Evolutionary conservation across 371 early-diverging fungal genomes (phyloP).

Genomic region (Polyrhizophydium stewartii): DNA sequence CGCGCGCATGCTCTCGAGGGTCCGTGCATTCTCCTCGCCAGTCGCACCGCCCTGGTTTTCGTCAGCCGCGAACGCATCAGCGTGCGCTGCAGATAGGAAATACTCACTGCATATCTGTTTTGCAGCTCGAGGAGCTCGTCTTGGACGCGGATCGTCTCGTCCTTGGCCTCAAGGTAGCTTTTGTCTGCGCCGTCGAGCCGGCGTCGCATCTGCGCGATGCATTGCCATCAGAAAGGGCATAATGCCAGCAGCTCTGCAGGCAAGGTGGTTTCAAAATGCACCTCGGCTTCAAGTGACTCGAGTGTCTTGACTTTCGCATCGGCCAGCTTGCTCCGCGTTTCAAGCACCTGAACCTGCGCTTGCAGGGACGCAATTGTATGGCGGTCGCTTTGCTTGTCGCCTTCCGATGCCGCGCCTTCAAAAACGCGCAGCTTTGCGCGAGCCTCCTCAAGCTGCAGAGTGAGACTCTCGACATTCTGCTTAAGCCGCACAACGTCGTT

Average conservation of each 20-base stretch:
- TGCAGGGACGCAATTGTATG: conserved; percentile 16
- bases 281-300: conserved; percentile 16
- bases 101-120: conserved; percentile 16
- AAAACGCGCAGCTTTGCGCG: too few relatives aligned
- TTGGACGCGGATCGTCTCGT: conserved; percentile 23
- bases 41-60: conserved; percentile 25
- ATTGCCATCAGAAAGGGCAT: not conserved
- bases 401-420: too few relatives aligned
- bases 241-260: not conserved
- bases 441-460: conserved; percentile 16
- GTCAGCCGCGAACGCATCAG: too few relatives aligned
- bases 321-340: conserved; percentile 27
- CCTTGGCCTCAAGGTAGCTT: conserved; percentile 29
- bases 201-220: conserved; percentile 9
- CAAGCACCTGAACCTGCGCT: conserved; percentile 26
- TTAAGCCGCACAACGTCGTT: not conserved
- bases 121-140: conserved; percentile 23
- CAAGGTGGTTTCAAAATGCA: not conserved
- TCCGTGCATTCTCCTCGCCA: conserved; percentile 15
- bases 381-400: too few relatives aligned
- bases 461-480: conserved; percentile 9
- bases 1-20: conserved; percentile 1
- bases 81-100: not conserved
- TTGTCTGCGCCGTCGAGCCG: conserved; percentile 22
- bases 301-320: conserved; percentile 20